Evolutionary conservation across 1,284 basidiomycete species (phyloP).

Genomic region (Heterobasidion irregulare): DNA sequence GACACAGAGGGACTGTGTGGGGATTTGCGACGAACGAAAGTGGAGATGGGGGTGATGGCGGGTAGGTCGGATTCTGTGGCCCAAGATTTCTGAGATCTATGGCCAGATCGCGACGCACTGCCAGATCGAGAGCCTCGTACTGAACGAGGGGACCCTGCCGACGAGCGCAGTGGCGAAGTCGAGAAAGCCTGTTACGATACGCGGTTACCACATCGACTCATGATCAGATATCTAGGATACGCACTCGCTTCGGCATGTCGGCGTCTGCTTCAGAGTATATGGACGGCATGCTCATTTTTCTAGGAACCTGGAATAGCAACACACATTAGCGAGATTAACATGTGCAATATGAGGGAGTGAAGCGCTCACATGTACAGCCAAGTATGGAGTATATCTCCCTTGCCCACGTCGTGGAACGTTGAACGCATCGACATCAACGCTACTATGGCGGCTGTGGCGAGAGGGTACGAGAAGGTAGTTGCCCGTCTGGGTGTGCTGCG

Average conservation of each 20-base stretch:
- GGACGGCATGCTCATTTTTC: conserved; percentile 24
- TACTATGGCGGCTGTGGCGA: conserved; percentile 6
- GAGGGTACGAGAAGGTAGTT: conserved; percentile 27
- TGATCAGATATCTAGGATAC: conserved; percentile 4
- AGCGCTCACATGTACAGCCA: conserved; percentile 41
- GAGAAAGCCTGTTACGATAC: conserved; percentile 7
- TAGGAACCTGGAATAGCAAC: conserved; percentile 15
- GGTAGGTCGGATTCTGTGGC: conserved; percentile 24
- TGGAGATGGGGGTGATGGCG: conserved; percentile 62
- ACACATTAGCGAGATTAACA: not conserved
- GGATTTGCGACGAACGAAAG: conserved; percentile 67
- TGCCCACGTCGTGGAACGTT: conserved; percentile 19
- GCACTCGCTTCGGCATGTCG: conserved; percentile 21
- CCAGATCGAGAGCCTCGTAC: conserved; percentile 3
- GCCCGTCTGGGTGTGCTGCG: conserved; percentile 22
- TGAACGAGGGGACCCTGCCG: conserved; percentile 2
- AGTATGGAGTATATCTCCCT: conserved; percentile 60
- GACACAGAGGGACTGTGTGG: conserved; percentile 65
- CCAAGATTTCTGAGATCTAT: conserved; percentile 4
- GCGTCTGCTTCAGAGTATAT: conserved; percentile 18
- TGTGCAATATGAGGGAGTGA: not conserved
- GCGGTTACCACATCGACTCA: not conserved
- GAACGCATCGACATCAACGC: conserved; percentile 16
- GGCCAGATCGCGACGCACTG: conserved; percentile 8
- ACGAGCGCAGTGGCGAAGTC: conserved; percentile 8